Conservation (phyloP, 2,329 filamentous ascomycete genomes). For the Amauroascus niger region DNA sequence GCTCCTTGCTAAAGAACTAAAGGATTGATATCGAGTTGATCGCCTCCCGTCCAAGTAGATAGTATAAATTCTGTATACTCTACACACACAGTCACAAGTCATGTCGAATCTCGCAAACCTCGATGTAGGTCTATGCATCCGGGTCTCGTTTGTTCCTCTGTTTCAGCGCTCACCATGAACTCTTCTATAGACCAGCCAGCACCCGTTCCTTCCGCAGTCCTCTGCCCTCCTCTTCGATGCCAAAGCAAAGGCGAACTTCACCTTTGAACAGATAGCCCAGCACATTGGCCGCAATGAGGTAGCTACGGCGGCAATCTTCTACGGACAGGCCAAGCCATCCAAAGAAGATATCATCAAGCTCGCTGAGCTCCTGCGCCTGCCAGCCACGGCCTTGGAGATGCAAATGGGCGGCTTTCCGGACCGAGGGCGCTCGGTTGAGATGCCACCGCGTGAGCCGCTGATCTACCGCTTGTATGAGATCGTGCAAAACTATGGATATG, state of each 20-base stretch:
- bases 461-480: slow-evolving; percentile 91
- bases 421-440: slow-evolving; percentile 65
- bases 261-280: slow-evolving; percentile 67
- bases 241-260: slow-evolving; percentile 65
- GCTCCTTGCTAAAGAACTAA: no score
- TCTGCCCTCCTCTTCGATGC: slow-evolving; percentile 67
- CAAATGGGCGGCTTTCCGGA: slow-evolving; percentile 69
- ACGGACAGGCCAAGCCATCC: slow-evolving; percentile 70
- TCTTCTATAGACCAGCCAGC: slow-evolving; percentile 33
- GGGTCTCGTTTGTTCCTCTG: no score
- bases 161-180: background rate
- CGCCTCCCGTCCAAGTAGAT: no score
- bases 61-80: no score
- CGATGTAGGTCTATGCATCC: slow-evolving; percentile 6
- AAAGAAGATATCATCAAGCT: slow-evolving; percentile 60
- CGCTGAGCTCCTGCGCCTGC: slow-evolving; percentile 54
- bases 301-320: slow-evolving; percentile 79
- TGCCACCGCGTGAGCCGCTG: slow-evolving; percentile 75
- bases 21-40: no score
- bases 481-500: slow-evolving; percentile 93
- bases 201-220: slow-evolving; percentile 59
- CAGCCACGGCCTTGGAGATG: slow-evolving; percentile 46
- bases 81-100: background rate
- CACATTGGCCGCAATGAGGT: slow-evolving; percentile 71
- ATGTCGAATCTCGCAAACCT: slow-evolving; percentile 11